phyloP scores from a whole-genome alignment of 108 stramenopile species.

The Ochromonas danica region DNA sequence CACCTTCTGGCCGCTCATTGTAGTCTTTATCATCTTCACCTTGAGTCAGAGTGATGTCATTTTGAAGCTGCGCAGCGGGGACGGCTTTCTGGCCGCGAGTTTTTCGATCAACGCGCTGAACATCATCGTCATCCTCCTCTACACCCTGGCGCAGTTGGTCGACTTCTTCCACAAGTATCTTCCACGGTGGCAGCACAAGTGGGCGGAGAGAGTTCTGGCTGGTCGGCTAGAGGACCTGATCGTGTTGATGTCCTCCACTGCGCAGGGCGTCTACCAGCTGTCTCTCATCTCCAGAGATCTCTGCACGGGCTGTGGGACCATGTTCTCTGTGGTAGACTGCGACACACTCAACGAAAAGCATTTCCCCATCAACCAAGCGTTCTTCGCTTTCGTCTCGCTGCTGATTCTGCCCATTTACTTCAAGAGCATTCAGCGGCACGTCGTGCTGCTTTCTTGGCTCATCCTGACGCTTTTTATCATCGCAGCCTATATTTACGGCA shows the following conservation, averaged over 20 bases:
- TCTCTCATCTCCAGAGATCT: not conserved
- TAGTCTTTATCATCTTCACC: not conserved
- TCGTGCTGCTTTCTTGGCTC: not conserved
- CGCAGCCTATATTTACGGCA: not conserved
- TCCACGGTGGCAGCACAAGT: not conserved
- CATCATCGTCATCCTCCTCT: not conserved
- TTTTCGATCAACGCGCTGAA: not conserved
- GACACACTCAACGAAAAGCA: not conserved
- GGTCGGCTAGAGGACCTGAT: not conserved
- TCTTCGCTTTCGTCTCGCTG: not conserved
- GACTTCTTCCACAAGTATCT: not conserved
- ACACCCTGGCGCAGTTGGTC: not conserved
- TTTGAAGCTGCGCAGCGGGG: not conserved
- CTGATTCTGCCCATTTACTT: constrained; percentile 14
- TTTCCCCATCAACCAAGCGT: not conserved
- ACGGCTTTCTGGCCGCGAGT: not conserved
- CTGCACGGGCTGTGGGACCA: not conserved
- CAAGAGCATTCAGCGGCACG: not conserved
- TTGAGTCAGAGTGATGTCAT: not conserved
- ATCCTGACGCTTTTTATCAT: constrained; percentile 1
- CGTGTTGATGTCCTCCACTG: not conserved
- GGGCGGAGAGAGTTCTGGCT: not conserved
- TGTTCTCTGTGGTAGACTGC: not conserved
- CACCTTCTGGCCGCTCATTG: constrained; percentile 11
- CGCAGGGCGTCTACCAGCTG: not conserved